phyloP scores from a whole-genome alignment of 371 early-diverging fungal species.

The Conidiobolus incongruus region DNA sequence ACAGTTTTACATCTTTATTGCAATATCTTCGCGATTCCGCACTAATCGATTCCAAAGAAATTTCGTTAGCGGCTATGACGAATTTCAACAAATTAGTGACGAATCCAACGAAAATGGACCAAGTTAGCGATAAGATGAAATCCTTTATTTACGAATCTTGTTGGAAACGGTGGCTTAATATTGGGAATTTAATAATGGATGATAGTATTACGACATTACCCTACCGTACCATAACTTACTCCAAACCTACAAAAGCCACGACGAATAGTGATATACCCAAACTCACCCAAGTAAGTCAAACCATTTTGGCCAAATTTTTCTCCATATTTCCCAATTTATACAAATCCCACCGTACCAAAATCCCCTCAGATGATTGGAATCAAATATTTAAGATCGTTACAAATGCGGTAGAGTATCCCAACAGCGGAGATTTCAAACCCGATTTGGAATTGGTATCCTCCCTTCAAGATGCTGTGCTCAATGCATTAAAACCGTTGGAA shows the following conservation, averaged over 20 bases:
- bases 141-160: constrained; percentile 33
- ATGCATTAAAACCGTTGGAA: constrained; percentile 27
- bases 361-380: not conserved
- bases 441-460: not conserved
- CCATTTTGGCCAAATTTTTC: constrained; percentile 2
- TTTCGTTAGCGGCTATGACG: constrained; percentile 50
- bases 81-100: constrained; percentile 30
- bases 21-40: constrained; percentile 53
- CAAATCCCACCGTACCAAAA: not conserved
- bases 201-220: constrained; percentile 6
- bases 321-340: not conserved
- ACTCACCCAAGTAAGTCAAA: constrained; percentile 5
- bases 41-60: constrained; percentile 46
- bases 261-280: constrained; percentile 1
- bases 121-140: constrained; percentile 11
- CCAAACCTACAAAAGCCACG: not conserved
- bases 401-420: not conserved
- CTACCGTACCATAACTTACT: constrained; percentile 4
- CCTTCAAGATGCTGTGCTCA: constrained; percentile 15
- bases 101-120: constrained; percentile 14
- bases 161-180: constrained; percentile 57
- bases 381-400: not conserved
- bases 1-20: constrained; percentile 35
- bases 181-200: constrained; percentile 30
- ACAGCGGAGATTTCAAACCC: not conserved